Evolutionary conservation across 768 basidiomycete genomes (phyloP).

Genomic region (Hygrocybe punicea): DNA sequence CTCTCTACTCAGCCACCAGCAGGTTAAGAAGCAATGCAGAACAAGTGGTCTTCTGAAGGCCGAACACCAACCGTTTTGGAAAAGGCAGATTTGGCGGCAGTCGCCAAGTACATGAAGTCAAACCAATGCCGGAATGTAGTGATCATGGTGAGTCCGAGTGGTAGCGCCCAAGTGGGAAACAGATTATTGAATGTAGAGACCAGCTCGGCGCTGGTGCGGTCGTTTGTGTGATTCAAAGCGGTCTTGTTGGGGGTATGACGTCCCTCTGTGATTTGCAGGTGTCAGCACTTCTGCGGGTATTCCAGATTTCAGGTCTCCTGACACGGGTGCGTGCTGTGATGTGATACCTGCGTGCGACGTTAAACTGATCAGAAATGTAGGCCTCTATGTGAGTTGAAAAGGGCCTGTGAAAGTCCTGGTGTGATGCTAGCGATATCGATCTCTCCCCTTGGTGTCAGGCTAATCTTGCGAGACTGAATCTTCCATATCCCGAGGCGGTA

Average conservation of each 20-base stretch:
- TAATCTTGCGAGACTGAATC: constrained; percentile 69
- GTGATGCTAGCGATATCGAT: background rate
- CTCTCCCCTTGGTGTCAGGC: constrained; percentile 43
- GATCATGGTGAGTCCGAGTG: constrained; percentile 57
- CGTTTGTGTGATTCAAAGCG: background rate
- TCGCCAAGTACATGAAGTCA: constrained; percentile 70
- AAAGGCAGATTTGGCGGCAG: constrained; percentile 26
- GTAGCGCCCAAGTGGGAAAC: background rate
- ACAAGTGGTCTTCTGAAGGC: constrained; percentile 7
- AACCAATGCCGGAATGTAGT: constrained; percentile 62
- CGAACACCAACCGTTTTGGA: constrained; percentile 27
- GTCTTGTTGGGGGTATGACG: constrained; percentile 1
- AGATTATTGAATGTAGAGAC: background rate
- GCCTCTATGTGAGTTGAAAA: constrained; percentile 47
- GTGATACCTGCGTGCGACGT: background rate
- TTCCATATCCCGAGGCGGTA: constrained; percentile 93
- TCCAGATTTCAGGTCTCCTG: constrained; percentile 85
- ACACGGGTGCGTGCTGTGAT: constrained; percentile 59
- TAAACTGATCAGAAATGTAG: constrained; percentile 25
- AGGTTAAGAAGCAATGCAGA: background rate
- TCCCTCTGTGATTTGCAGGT: constrained; percentile 38
- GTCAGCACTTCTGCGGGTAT: constrained; percentile 80
- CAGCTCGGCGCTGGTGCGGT: constrained; percentile 67
- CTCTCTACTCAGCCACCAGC: too few species aligned
- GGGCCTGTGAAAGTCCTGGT: background rate